Evolutionary conservation across 805 yeast genomes (phyloP), one percentile per base, ranked within the genome.

Genomic region (Candida namnaoensis): DNA sequence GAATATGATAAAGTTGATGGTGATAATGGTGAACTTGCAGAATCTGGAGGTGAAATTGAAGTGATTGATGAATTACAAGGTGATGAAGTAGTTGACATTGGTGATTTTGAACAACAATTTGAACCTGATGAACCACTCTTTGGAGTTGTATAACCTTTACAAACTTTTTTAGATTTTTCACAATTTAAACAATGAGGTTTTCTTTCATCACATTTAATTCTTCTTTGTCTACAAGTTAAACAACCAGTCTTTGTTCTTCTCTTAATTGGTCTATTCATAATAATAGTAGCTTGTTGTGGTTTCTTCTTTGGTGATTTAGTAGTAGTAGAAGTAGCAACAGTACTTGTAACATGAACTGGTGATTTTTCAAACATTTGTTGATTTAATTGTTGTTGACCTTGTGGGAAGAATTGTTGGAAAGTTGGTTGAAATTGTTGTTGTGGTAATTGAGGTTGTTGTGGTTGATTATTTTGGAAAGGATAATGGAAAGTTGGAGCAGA

Each of bases 131-230:
- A n/a, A n/a, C n/a, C n/a, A n/a, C n/a, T n/a, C n/a, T n/a, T n/a
- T n/a, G n/a, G n/a, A n/a, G 9, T 27, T 7, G 28, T 15, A 54
- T 82, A 82, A 5, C 88, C 88, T n/a, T 76, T 60, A 50, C 90
- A 82, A 10, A 72, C 70, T 44, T 81, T 79, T 53, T 75, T 75
- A 24, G 78, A 68, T 43, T 81, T 71, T 49, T 76, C 80, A 56
- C 90, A 82, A 52, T 82, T 82, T 50, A 65, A 67, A 56, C 90
- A 82, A 43, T 71, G 66, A 1, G 88, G 88, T 51, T 78, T 81
- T 38, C 80, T 59, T 62, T 82, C 90, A 58, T 82, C 90, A 59
- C 90, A 82, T 61, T 82, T 82, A 52, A 82, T 79, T 37, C 88
- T 65, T 46, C 88, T 62, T 53, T 77, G 73, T 32, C 88, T 68